Evolutionary conservation across 225 moss, liverwort and hornwort species (phyloP).

Genomic region (Marchantia polymorpha): DNA sequence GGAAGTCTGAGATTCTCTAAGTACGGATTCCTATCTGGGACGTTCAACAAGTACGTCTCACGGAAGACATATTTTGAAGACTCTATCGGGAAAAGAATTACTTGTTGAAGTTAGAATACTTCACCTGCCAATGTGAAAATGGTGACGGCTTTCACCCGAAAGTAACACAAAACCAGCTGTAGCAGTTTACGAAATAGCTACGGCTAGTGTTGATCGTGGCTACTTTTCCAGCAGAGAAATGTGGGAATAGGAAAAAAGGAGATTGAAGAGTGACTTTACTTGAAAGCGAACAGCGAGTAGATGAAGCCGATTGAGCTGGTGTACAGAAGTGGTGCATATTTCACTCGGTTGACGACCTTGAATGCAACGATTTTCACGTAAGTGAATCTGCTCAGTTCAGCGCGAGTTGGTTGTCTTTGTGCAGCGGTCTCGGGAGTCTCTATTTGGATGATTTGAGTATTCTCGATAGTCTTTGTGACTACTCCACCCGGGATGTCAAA

Average conservation of each 20-base stretch:
- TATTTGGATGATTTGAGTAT: background rate
- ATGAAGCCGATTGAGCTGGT: constrained; percentile 33
- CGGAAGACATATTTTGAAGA: too few species aligned
- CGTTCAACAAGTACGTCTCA: too few species aligned
- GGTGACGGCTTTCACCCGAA: too few species aligned
- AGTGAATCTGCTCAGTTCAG: background rate
- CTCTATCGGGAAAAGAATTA: too few species aligned
- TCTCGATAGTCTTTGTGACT: background rate
- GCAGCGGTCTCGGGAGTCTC: background rate
- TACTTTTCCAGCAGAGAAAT: background rate
- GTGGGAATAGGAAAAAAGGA: background rate
- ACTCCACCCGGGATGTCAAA: constrained; percentile 19
- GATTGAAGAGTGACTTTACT: constrained; percentile 9
- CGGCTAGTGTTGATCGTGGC: background rate
- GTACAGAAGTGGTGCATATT: constrained; percentile 38
- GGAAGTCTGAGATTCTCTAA: too few species aligned
- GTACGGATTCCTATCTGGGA: too few species aligned
- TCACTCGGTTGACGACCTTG: constrained; percentile 38
- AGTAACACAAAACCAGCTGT: too few species aligned
- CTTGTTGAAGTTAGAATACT: too few species aligned
- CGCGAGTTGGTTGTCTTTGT: background rate
- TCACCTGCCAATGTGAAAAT: too few species aligned
- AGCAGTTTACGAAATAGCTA: too few species aligned
- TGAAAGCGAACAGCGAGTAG: constrained; percentile 39
- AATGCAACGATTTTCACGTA: background rate